A percentile compares a stretch with the other conserved stretches of the same genome.
These are phyloP conservation scores for Speleostelium caveatum DNA, from an alignment of 78 protist species.

Conservation along the genomic window DNA sequence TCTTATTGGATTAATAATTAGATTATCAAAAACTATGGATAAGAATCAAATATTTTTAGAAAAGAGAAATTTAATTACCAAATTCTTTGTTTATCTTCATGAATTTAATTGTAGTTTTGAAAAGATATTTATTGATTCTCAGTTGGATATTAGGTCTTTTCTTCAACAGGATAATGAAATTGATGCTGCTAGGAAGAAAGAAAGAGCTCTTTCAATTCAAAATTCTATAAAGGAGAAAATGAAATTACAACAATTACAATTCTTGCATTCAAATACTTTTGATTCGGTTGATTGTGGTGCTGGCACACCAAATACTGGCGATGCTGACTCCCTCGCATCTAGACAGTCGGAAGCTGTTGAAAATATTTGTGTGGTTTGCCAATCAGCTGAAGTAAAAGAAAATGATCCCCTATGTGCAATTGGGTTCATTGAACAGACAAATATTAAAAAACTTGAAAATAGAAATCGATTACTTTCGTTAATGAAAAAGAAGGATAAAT, in stretches of 20 bases:
- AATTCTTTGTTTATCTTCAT: conserved; percentile 15
- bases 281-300: not conserved
- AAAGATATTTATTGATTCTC: not conserved
- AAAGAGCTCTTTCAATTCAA: conserved; percentile 28
- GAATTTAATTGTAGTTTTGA: conserved; percentile 15
- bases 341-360: not conserved
- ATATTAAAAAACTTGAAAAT: conserved; percentile 6
- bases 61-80: conserved; percentile 28
- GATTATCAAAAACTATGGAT: conserved; percentile 9
- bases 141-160: conserved; percentile 11
- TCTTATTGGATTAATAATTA: conserved; percentile 20
- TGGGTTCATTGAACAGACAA: not conserved
- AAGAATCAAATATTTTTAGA: conserved; percentile 3
- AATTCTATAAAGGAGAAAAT: conserved; percentile 46
- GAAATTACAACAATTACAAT: conserved; percentile 58
- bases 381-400: not conserved
- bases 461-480: not conserved
- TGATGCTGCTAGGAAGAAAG: conserved; percentile 7
- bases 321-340: not conserved
- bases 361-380: conserved; percentile 45
- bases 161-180: conserved; percentile 12
- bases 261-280: conserved; percentile 3
- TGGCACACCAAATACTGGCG: not conserved
- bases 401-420: conserved; percentile 24
- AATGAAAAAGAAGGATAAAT: too few species aligned